Percentiles rank a stretch among this genome's conserved stretches.
These are phyloP conservation scores for Aegilops sharonensis DNA, from an alignment of 176 grass and related monocot genomes.

Conservation along the genomic window DNA sequence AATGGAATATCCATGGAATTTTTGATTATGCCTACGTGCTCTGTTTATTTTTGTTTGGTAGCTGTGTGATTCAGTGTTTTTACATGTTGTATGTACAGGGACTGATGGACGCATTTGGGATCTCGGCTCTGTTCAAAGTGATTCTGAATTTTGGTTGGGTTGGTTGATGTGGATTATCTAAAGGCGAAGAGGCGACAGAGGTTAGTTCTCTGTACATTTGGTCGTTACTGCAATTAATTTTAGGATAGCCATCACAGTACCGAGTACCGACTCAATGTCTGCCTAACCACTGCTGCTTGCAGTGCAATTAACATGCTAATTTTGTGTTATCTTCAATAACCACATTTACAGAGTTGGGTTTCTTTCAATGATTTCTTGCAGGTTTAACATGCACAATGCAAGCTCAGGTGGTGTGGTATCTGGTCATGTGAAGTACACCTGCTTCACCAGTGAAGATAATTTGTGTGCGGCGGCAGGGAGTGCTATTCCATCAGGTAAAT, in stretches of 20 bases:
- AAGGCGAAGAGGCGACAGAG: not conserved
- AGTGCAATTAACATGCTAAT: not conserved
- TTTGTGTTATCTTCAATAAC: not conserved
- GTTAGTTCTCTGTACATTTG: conserved; percentile 17
- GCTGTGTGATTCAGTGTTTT: not conserved
- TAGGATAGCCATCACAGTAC: conserved; percentile 48
- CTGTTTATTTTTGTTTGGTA: no score
- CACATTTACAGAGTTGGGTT: not conserved
- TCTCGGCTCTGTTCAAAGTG: no score
- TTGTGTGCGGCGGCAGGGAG: not conserved
- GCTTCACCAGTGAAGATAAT: no score
- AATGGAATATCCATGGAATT: no score
- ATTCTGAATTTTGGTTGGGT: no score
- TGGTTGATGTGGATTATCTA: no score
- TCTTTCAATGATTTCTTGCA: not conserved
- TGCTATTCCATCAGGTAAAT: not conserved
- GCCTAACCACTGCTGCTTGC: not conserved
- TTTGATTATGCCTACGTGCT: no score
- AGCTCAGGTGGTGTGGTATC: not conserved
- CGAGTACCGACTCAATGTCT: conserved; percentile 39
- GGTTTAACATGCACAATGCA: not conserved
- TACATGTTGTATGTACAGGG: not conserved
- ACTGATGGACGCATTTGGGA: no score
- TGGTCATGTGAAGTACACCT: not conserved
- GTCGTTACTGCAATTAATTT: not conserved